Evolutionary conservation across 306 rosid species (phyloP).

Genomic region (Ziziphus jujuba): DNA sequence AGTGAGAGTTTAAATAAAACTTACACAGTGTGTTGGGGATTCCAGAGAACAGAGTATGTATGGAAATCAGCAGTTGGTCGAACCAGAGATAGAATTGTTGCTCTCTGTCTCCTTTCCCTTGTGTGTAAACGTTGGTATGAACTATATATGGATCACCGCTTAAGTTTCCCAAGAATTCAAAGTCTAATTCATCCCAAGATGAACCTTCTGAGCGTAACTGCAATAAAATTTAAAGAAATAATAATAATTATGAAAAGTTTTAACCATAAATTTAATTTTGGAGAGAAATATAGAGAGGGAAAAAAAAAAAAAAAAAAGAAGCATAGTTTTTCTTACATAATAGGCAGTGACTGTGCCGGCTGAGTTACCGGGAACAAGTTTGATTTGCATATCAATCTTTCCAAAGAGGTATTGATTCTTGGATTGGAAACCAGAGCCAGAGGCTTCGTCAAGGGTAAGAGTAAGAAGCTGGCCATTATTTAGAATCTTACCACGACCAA

Average conservation of each 20-base stretch:
- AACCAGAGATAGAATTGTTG: constrained; percentile 72
- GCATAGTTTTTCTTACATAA: constrained; percentile 46
- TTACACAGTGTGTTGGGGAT: constrained; percentile 53
- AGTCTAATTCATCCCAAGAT: constrained; percentile 63
- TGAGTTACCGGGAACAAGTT: constrained; percentile 62
- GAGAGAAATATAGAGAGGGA: too few relatives aligned
- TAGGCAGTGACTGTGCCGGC: constrained; percentile 79
- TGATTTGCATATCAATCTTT: constrained; percentile 66
- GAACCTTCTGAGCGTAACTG: constrained; percentile 39
- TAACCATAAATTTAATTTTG: too few relatives aligned
- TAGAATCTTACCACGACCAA: constrained; percentile 51
- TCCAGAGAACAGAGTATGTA: constrained; percentile 70
- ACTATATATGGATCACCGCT: constrained; percentile 66
- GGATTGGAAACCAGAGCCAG: constrained; percentile 78
- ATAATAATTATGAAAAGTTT: background rate
- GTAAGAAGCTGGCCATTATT: constrained; percentile 44
- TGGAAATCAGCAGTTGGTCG: constrained; percentile 70
- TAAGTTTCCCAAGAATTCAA: constrained; percentile 68
- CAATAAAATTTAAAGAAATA: background rate
- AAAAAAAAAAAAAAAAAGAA: background rate
- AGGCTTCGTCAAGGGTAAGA: constrained; percentile 61
- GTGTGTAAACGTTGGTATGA: constrained; percentile 62
- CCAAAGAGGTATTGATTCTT: constrained; percentile 51
- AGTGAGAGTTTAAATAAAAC: constrained; percentile 10
- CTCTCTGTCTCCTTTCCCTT: constrained; percentile 72